These are phyloP conservation scores for Gigaspora rosea DNA, from an alignment of 192 early-diverging fungal species.

Conservation along the genomic window DNA sequence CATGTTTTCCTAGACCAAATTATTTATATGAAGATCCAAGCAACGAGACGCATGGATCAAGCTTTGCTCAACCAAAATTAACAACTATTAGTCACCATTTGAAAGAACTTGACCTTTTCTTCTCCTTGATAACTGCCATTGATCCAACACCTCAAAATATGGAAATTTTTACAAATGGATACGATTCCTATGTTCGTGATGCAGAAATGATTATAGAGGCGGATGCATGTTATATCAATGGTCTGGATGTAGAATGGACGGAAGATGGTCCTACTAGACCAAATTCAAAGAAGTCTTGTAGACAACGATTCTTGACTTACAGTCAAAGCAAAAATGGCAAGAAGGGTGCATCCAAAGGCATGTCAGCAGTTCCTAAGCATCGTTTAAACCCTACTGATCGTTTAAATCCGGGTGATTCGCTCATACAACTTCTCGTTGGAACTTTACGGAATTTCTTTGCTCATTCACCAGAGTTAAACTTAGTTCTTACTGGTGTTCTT, in stretches of 20 bases:
- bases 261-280: conserved; percentile 35
- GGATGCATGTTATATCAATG: conserved; percentile 52
- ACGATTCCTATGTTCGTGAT: conserved; percentile 57
- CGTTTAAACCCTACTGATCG: conserved; percentile 44
- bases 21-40: conserved; percentile 5
- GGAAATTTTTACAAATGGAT: conserved; percentile 57
- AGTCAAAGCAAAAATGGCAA: conserved; percentile 49
- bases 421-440: conserved; percentile 67
- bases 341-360: conserved; percentile 45
- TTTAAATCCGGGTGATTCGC: conserved; percentile 59
- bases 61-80: conserved; percentile 22
- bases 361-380: conserved; percentile 43
- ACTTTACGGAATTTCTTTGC: conserved; percentile 80
- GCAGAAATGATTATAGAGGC: conserved; percentile 50
- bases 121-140: conserved; percentile 55
- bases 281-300: conserved; percentile 38
- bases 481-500: conserved; percentile 89
- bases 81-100: conserved; percentile 58
- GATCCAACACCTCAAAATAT: conserved; percentile 48
- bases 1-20: conserved; percentile 43
- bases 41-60: not conserved
- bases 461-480: conserved; percentile 84
- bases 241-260: conserved; percentile 37
- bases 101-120: conserved; percentile 60
- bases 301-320: conserved; percentile 33